Conservation (phyloP, 768 basidiomycete species). For the Tremella yokohamensis region DNA sequence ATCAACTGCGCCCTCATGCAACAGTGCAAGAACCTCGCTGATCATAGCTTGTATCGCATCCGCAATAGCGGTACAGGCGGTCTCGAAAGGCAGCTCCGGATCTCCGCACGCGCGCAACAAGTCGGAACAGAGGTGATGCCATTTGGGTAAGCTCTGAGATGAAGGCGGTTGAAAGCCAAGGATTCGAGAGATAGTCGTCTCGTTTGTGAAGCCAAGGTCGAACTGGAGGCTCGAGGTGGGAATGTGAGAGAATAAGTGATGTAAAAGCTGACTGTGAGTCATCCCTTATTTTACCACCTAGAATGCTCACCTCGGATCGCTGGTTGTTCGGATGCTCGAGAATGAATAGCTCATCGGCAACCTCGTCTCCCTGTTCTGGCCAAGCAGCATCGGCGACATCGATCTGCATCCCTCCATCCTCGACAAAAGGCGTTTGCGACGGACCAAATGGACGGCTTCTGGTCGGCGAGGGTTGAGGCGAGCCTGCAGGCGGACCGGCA, state of each 20-base stretch:
- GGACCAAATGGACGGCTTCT: background rate
- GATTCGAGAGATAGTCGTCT: constrained; percentile 31
- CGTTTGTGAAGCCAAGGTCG: constrained; percentile 3
- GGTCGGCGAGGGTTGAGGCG: constrained; percentile 9
- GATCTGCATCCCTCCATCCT: constrained; percentile 1
- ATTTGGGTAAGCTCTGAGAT: background rate
- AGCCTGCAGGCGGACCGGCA: background rate
- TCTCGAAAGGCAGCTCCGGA: background rate
- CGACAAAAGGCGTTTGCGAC: background rate
- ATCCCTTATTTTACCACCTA: background rate
- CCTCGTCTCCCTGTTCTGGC: background rate
- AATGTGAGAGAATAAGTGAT: constrained; percentile 34
- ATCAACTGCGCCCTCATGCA: too few species aligned
- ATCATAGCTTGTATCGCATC: too few species aligned
- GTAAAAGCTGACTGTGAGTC: constrained; percentile 22
- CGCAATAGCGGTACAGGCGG: too few species aligned
- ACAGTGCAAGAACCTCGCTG: too few species aligned
- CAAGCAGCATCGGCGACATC: background rate
- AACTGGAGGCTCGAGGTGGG: constrained; percentile 16
- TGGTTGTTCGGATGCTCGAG: background rate
- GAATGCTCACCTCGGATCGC: constrained; percentile 26
- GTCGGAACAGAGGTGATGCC: constrained; percentile 19
- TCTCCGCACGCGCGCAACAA: constrained; percentile 33
- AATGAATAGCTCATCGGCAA: background rate
- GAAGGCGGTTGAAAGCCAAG: constrained; percentile 17